A percentile compares a stretch with the other conserved stretches of the same genome.
Evolutionary conservation across 2,329 filamentous ascomycete genomes (phyloP).

Genomic region (Exophiala calicioides): DNA sequence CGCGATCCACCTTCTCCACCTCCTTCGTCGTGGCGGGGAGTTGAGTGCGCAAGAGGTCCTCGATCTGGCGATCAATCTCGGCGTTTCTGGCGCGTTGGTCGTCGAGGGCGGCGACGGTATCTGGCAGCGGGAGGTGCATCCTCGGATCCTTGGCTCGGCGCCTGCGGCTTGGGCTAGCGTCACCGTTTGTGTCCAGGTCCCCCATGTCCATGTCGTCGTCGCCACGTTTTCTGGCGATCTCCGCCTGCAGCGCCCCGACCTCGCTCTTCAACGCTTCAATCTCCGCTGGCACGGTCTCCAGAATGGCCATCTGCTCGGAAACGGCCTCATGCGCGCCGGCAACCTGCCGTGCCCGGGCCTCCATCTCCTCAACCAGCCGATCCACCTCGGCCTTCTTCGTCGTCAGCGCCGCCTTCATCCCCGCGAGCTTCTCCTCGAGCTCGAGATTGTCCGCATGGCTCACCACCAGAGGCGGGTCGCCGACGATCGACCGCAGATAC

Average conservation of each 20-base stretch:
- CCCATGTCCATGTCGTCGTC: constrained; percentile 2
- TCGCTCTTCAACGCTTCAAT: constrained; percentile 45
- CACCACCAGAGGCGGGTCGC: constrained; percentile 83
- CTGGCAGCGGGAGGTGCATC: constrained; percentile 33
- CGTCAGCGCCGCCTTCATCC: constrained; percentile 74
- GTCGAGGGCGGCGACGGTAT: constrained; percentile 42
- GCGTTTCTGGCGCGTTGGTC: constrained; percentile 45
- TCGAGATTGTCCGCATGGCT: constrained; percentile 78
- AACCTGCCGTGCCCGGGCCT: constrained; percentile 66
- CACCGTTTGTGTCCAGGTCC: neutral
- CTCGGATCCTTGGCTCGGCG: constrained; percentile 14
- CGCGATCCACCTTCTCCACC: constrained; percentile 47
- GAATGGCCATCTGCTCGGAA: constrained; percentile 45
- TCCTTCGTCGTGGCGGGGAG: constrained; percentile 47
- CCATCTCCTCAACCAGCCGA: constrained; percentile 70
- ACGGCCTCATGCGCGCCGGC: constrained; percentile 56
- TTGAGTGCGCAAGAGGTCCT: constrained; percentile 45
- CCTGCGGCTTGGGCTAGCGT: constrained; percentile 2
- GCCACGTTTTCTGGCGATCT: constrained; percentile 41
- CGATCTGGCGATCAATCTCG: constrained; percentile 45
- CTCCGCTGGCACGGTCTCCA: constrained; percentile 45
- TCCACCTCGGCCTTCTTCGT: constrained; percentile 77
- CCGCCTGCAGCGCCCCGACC: constrained; percentile 44
- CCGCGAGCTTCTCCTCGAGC: constrained; percentile 68
- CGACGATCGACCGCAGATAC: constrained; percentile 89